Evolutionary conservation across 768 basidiomycete genomes (phyloP), one percentile per base, ranked within the genome.

Genomic region (Russula brevipes): DNA sequence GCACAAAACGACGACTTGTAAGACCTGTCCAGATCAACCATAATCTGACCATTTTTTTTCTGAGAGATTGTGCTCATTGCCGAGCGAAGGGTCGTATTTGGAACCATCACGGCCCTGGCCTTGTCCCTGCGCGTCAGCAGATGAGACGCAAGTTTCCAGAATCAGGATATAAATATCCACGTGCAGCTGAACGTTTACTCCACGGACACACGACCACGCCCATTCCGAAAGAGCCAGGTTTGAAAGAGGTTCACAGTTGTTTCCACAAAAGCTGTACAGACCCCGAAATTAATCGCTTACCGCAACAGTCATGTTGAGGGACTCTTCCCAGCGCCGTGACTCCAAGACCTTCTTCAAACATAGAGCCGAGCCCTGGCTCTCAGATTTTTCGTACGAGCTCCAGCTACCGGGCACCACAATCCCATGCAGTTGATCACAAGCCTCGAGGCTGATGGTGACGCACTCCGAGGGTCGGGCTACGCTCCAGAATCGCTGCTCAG

Each of bases 161-260:
- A 89, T 69, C 89, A 91, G 76, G 84, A 86, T 62, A 74, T 91
- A 65, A 77, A 79, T 66, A 81, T 90, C 52, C 77, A 85, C 52
- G 79, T 86, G 64, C 87, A 91, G 69, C 80, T 90, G 10, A 83
- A 86, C n/a, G 76, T 92, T 61, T 82, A 51, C 80, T 91, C 51
- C 90, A 94, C 73, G 88, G 86, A 71, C 90, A 94, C 70, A 86
- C 91, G 3, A 91, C 88, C 3, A 91, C 89, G 10, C 87, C 87
- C 0, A 79, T 92, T 53, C 88, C 91, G 2, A 76, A 76, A 62
- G 81, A 83, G 69, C 83, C 79, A 17, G 90, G 89, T 16, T 78
- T 90, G 4, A 85, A 89, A 69, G 86, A 89, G 75, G 87, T 89
- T 4, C 89, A 91, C 68, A 79, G 88, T 85, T 64, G 51, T 79